Conservation (phyloP, 108 stramenopile genomes). For the Nitzschia sp. region DNA sequence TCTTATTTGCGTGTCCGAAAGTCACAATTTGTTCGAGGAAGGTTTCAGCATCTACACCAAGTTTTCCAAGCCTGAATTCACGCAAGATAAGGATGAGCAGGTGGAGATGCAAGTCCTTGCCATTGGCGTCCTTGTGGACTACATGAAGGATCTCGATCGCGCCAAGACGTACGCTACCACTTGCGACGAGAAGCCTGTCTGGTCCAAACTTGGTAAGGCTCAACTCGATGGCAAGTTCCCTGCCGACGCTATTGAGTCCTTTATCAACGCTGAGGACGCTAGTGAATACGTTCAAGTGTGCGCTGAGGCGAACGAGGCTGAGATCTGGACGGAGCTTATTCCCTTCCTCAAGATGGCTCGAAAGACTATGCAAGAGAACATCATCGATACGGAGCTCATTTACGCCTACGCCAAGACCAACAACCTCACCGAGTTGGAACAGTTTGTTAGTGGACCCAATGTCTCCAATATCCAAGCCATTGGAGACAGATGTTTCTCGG, state of each 20-base stretch:
- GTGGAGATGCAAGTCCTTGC: constrained; percentile 96
- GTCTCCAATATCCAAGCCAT: constrained; percentile 97
- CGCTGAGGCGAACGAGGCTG: constrained; percentile 92
- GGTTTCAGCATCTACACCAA: constrained; percentile 98
- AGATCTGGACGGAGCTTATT: constrained; percentile 93
- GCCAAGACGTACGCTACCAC: constrained; percentile 97
- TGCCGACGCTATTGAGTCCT: constrained; percentile 94
- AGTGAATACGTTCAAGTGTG: constrained; percentile 96
- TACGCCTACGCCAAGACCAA: constrained; percentile 97
- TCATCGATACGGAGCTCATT: constrained; percentile 98
- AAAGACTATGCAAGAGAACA: constrained; percentile 95
- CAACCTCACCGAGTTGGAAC: constrained; percentile 95
- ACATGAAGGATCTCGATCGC: constrained; percentile 95
- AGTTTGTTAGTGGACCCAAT: constrained; percentile 97
- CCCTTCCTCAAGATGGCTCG: constrained; percentile 99
- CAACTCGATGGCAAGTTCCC: constrained; percentile 97
- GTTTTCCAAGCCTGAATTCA: constrained; percentile 93
- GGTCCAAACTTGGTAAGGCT: constrained; percentile 98
- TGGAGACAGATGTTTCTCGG: constrained; percentile 95
- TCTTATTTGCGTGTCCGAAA: constrained; percentile 97
- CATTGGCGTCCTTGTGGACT: constrained; percentile 97
- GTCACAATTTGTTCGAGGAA: constrained; percentile 99
- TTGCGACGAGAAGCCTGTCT: constrained; percentile 96
- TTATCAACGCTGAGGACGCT: constrained; percentile 98
- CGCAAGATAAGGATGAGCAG: constrained; percentile 89